Base-by-base conservation (phyloP, 495 filamentous ascomycete genomes). In the Friedmanniomyces endolithicus region DNA sequence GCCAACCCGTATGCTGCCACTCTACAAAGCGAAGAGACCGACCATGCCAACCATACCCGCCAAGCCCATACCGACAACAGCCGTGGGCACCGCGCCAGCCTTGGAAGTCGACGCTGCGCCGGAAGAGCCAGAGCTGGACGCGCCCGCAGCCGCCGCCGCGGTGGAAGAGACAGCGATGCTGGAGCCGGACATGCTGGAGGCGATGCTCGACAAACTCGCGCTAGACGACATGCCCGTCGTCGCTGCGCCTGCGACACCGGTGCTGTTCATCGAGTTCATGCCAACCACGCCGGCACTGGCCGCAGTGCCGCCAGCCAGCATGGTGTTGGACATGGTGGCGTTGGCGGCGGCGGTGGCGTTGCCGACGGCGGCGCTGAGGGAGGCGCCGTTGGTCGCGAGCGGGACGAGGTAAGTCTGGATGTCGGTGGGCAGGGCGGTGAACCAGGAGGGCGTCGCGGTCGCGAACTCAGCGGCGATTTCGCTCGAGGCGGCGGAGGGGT, bases 1-100 rank as follows among this genome's bases (percentile, higher is more conserved):
- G 4, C n/a, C n/a, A n/a, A n/a, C n/a, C n/a, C 44, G 3, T 6
- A 22, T 47, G 23, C 23, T 27, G 4, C 50, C 20, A 44, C 12
- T 53, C 61, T 71, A 71, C 53, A 71, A 48, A 19, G 66, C 67
- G 37, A 71, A 57, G 53, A 71, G 64, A 52, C 68, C 69, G 37
- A 70, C 44, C 17, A 71, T 23, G 46, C 68, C 69, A 37, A 71
- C 19, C n/a, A 57, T 63, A 48, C 67, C 69, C 43, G 65, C 67
- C 43, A 69, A 31, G 50, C 66, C 69, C 11, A 53, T 57, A 41
- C 68, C 69, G 34, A 69, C 37, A 19, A 67, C 56, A 31, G 62
- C 68, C 22, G 66, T 67, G 1, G 65, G 66, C 35, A 63, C 31
- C 8, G 69, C 34, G 2, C 66, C 69, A 45, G 53, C 64, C 48